Base-by-base conservation (phyloP, 306 rosid species). In the Begonia peltatifolia region DNA sequence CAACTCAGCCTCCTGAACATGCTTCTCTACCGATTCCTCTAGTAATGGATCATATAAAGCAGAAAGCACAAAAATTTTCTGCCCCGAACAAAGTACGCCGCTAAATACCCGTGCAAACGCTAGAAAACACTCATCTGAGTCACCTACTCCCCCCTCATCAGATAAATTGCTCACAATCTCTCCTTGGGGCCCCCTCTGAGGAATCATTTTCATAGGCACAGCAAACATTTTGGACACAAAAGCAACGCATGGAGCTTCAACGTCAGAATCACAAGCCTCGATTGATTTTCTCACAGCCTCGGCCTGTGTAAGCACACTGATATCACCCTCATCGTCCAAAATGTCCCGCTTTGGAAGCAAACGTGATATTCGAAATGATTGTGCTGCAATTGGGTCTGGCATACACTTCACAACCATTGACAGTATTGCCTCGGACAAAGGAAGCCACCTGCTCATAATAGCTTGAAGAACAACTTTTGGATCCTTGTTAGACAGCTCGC, bases 141-240 rank as follows among this genome's bases (percentile, higher is more conserved):
- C 89, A 46, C 79, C 79, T 41, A 81, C 87, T 41, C 77, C 83
- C 0, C 63, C 57, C 60, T 76, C 93, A 46, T 75, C 74, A 15
- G 63, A 55, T 12, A 35, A 58, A 68, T 68, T 52, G 43, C 74
- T 62, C n/a, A 65, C 36, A 56, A 54, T 42, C 56, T 67, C 79
- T 43, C 75, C 81, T 16, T 64, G 36, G 30, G 41, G 25, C 10
- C 63, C 81, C 54, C 67, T 60, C 38, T 69, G 71, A 9, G 84
- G 82, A 61, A 88, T 71, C 77, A 79, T 72, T 76, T 76, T 88
- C 36, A 69, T n/a, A 0, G 89, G 93, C 13, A 84, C 74, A 12
- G 97, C 93, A 74, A 84, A 84, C 97, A 88, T 88, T 58, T 88
- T 88, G 3, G 97, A 85, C 6, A 88, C 97, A 63, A 88, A 84